phyloP scores from a whole-genome alignment of 1,284 basidiomycete genomes.

The Ustilago trichophora region DNA sequence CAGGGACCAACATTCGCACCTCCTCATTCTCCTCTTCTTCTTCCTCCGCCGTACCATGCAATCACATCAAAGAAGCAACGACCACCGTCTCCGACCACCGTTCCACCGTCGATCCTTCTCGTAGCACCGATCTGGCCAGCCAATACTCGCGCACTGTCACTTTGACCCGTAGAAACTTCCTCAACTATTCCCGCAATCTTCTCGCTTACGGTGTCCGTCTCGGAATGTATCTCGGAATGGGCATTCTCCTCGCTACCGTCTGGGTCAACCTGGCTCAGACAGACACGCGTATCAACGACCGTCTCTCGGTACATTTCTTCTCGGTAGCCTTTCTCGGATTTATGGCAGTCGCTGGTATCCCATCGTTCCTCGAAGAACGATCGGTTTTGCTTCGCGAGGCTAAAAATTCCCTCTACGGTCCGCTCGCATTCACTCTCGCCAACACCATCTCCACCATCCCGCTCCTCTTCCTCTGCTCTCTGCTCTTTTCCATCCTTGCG shows the following conservation, averaged over 20 bases:
- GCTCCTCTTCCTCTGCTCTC: conserved; percentile 65
- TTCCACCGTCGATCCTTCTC: not conserved
- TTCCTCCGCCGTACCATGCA: too few species aligned
- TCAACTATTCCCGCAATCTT: conserved; percentile 68
- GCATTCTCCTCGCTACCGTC: conserved; percentile 70
- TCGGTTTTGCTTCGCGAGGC: conserved; percentile 67
- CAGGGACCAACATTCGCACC: not conserved
- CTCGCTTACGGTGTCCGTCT: conserved; percentile 74
- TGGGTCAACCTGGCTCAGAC: conserved; percentile 71
- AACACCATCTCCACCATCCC: conserved; percentile 66
- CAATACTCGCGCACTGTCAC: conserved; percentile 8
- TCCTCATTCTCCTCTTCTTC: not conserved
- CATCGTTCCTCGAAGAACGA: conserved; percentile 68
- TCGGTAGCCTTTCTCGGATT: conserved; percentile 74
- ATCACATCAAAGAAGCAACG: too few species aligned
- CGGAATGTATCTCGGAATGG: conserved; percentile 72
- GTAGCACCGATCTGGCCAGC: not conserved
- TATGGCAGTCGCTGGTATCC: conserved; percentile 68
- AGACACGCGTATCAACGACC: conserved; percentile 66
- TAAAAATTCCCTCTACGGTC: conserved; percentile 65
- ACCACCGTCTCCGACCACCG: not conserved
- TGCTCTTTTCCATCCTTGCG: conserved; percentile 55
- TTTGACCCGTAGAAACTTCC: conserved; percentile 35
- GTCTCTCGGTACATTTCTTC: conserved; percentile 60
- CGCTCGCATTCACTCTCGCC: conserved; percentile 45